Conservation (phyloP, 2,329 filamentous ascomycete genomes). For the Pezicula radicicola region DNA sequence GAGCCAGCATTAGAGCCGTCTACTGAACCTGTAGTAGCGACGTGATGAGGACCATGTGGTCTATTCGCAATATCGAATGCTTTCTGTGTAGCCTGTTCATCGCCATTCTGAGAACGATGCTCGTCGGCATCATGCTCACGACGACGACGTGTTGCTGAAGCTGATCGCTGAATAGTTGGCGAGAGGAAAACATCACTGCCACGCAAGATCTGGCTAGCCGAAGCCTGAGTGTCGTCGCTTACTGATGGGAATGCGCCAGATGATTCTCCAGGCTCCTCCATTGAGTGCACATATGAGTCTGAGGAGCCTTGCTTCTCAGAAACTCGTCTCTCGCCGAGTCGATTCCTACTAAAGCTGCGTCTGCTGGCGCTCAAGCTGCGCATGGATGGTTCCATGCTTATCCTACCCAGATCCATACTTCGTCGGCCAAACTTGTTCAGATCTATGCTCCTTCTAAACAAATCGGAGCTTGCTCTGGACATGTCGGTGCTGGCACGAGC, state of each 20-base stretch:
- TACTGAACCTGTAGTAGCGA: conserved; percentile 20
- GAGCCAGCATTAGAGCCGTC: conserved; percentile 15
- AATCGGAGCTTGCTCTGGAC: conserved; percentile 52
- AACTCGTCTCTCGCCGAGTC: conserved; percentile 43
- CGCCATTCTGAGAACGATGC: conserved; percentile 10
- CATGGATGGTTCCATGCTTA: conserved; percentile 38
- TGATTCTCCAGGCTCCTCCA: conserved; percentile 66
- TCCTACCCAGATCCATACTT: conserved; percentile 49
- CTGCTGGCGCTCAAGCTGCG: conserved; percentile 63
- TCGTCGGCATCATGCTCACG: conserved; percentile 13
- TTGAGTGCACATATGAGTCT: conserved; percentile 72
- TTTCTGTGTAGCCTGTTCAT: conserved; percentile 12
- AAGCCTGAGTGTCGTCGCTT: conserved; percentile 70
- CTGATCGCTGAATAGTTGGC: conserved; percentile 61
- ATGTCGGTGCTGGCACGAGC: conserved; percentile 54
- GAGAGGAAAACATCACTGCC: conserved; percentile 86
- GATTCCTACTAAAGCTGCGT: conserved; percentile 48
- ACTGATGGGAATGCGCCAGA: conserved; percentile 69
- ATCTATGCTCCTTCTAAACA: conserved; percentile 50
- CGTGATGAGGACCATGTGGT: conserved; percentile 10
- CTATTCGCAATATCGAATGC: conserved; percentile 6
- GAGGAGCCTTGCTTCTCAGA: conserved; percentile 60
- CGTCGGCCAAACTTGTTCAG: conserved; percentile 31
- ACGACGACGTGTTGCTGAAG: conserved; percentile 19
- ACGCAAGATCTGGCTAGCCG: conserved; percentile 85